Conservation (phyloP, 257 asterid genomes). For the Solanum chiquidenum region DNA sequence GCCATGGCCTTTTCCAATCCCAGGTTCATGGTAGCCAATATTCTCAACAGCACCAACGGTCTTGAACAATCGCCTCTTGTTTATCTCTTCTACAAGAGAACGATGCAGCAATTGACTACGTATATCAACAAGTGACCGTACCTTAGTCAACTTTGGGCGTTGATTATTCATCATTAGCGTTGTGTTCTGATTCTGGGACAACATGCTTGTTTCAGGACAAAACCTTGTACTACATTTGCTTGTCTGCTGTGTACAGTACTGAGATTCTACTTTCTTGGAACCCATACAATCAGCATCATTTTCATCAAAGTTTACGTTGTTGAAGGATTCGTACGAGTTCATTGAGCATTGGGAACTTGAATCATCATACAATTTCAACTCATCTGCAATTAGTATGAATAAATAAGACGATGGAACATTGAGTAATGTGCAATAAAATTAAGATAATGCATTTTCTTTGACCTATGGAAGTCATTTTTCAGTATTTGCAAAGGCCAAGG, state of each 20-base stretch:
- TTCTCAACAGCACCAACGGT: constrained; percentile 68
- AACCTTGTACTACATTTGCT: constrained; percentile 38
- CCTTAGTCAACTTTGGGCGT: constrained; percentile 23
- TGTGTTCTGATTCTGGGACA: constrained; percentile 1
- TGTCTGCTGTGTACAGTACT: not conserved
- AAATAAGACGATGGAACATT: not conserved
- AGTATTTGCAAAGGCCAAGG: not conserved
- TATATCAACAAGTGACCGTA: constrained; percentile 41
- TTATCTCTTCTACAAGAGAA: constrained; percentile 50
- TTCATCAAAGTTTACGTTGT: constrained; percentile 26
- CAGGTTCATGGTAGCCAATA: constrained; percentile 34
- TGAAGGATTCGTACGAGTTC: constrained; percentile 24
- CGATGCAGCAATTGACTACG: constrained; percentile 65
- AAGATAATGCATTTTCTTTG: not conserved
- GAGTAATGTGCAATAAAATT: not conserved
- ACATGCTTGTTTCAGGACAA: constrained; percentile 24
- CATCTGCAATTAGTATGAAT: constrained; percentile 23
- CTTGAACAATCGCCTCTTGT: constrained; percentile 45
- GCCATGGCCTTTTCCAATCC: not conserved
- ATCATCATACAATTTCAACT: constrained; percentile 25
- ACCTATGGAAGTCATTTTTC: not conserved
- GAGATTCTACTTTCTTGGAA: constrained; percentile 12
- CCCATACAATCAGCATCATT: not conserved
- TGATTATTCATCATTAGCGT: constrained; percentile 6
- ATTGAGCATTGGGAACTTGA: constrained; percentile 49